A percentile compares a stretch with the other conserved stretches of the same genome.
phyloP scores from a whole-genome alignment of 805 yeast species.

The Maudiozyma barnettii region DNA sequence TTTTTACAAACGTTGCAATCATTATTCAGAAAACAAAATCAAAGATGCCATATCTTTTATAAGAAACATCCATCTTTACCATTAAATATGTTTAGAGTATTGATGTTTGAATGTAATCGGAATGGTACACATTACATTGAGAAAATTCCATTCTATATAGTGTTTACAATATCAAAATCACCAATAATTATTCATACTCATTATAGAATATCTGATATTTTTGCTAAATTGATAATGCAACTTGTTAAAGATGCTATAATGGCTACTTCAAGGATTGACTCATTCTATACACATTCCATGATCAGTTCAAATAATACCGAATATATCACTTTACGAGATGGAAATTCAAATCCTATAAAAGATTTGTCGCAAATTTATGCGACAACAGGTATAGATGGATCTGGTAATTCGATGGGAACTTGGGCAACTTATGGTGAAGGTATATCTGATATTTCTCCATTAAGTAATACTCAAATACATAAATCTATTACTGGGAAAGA shows the following conservation, averaged over 20 bases:
- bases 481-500: conserved; percentile 24
- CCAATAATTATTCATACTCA: conserved; percentile 54
- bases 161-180: conserved; percentile 51
- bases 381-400: conserved; percentile 53
- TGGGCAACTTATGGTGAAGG: conserved; percentile 72
- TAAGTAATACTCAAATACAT: conserved; percentile 39
- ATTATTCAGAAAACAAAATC: neutral
- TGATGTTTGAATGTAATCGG: conserved; percentile 44
- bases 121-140: conserved; percentile 17
- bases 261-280: neutral
- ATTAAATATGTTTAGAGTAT: conserved; percentile 51
- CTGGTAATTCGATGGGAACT: conserved; percentile 52
- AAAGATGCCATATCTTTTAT: conserved; percentile 40
- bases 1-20: neutral
- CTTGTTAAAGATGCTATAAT: conserved; percentile 30
- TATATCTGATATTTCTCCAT: conserved; percentile 54
- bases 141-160: conserved; percentile 54
- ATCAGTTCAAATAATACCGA: neutral
- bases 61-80: conserved; percentile 59
- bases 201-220: conserved; percentile 31
- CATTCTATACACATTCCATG: neutral
- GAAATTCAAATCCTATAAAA: conserved; percentile 31
- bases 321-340: conserved; percentile 21
- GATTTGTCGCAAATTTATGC: conserved; percentile 50
- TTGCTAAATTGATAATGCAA: conserved; percentile 48